Evolutionary conservation across 23 red algal genomes (phyloP), one percentile per base, ranked within the genome.

Genomic region (Gracilariopsis chorda): DNA sequence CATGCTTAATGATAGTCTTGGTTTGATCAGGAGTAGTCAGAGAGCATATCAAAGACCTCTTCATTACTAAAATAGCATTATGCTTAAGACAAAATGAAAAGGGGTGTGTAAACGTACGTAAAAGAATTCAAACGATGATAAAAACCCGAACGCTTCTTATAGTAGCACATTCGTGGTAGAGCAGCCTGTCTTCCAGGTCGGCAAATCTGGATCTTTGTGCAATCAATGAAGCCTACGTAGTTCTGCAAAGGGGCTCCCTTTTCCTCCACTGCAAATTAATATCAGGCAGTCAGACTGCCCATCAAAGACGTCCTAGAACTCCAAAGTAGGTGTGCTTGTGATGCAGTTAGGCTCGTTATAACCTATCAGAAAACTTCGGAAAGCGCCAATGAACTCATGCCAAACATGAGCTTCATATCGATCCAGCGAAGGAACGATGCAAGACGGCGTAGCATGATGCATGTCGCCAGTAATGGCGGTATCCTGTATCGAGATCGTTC

Each of bases 201-300:
- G 32, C 53, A 61, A 14, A 83, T 68, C 16, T 34, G 0, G 20
- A 83, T 28, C n/a, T 68, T 68, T 30, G 78, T 83, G 59, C 78
- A 20, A 43, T 83, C 51, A 23, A 83, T 83, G 33, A 83, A 83
- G 17, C 78, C 78, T 16, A 83, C 30, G 34, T 53, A 83, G 39
- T 68, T 83, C 17, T 83, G 17, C 17, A 83, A 32, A 25, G 1
- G 58, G 17, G 78, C 49, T 14, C 78, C 0, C 19, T 25, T 35
- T n/a, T 72, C 30, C 56, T 65, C 16, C 17, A 83, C 0, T 17
- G 25, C 51, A 24, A 14, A 13, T 16, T 53, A 53, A 40, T 65
- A 83, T 53, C 14, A 24, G 14, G 19, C 78, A n/a, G 56, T 53
- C 20, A 53, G 13, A 16, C 69, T 53, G 13, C 19, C 16, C 23